phyloP scores from a whole-genome alignment of 2,329 filamentous ascomycete genomes.

The Thyridium curvatum region DNA sequence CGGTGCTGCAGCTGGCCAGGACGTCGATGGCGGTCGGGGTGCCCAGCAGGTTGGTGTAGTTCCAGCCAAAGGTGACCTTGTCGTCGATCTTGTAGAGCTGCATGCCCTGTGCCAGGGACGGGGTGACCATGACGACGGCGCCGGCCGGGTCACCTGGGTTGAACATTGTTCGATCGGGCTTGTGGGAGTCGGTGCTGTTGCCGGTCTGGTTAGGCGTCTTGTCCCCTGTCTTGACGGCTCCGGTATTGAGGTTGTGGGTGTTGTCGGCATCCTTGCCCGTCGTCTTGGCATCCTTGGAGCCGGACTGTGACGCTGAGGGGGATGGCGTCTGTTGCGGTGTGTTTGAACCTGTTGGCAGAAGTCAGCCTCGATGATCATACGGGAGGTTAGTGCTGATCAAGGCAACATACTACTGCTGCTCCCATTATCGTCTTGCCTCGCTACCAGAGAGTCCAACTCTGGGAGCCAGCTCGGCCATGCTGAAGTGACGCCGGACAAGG shows the following conservation, averaged over 20 bases:
- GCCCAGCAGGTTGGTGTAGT: slow-evolving; percentile 55
- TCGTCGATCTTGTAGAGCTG: slow-evolving; percentile 56
- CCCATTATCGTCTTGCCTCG: slow-evolving; percentile 34
- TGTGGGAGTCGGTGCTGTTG: slow-evolving; percentile 12
- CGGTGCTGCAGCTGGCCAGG: slow-evolving; percentile 47
- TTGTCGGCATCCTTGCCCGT: slow-evolving; percentile 17
- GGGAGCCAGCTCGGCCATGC: slow-evolving; percentile 49
- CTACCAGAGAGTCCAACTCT: slow-evolving; percentile 44
- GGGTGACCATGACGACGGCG: slow-evolving; percentile 46
- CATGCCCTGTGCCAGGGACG: slow-evolving; percentile 35
- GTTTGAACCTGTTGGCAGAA: slow-evolving; percentile 4
- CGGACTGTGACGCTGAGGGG: slow-evolving; percentile 8
- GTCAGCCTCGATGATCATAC: neutral
- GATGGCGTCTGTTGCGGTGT: slow-evolving; percentile 12
- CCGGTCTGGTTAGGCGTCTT: slow-evolving; percentile 15
- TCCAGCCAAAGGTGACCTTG: slow-evolving; percentile 55
- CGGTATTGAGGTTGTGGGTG: slow-evolving; percentile 35
- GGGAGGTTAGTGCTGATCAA: neutral
- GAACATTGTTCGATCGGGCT: slow-evolving; percentile 31
- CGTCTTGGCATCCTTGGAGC: neutral
- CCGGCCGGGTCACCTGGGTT: slow-evolving; percentile 40
- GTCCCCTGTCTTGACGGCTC: slow-evolving; percentile 17
- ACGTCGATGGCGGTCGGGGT: slow-evolving; percentile 56
- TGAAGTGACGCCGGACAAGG: slow-evolving; percentile 43
- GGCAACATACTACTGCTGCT: slow-evolving; percentile 5